Conservation (phyloP, 176 grass and related monocot species). For the Dendrocalamus sinicus region DNA sequence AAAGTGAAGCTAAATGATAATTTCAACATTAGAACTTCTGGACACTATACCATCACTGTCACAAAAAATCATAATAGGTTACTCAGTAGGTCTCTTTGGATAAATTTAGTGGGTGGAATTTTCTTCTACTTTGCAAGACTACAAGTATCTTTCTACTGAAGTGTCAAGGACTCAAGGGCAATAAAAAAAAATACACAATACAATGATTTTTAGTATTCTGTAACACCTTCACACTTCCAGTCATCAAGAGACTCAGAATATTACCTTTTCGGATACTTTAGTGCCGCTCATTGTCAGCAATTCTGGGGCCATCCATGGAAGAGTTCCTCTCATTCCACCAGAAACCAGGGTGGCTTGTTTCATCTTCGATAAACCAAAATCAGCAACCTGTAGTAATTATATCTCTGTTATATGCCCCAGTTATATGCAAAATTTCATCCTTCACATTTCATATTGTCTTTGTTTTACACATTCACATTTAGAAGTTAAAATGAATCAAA, state of each 20-base stretch:
- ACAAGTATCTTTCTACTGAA: not conserved
- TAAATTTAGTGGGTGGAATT: not conserved
- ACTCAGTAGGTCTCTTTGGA: not conserved
- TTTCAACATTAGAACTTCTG: not conserved
- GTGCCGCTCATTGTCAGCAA: slow-evolving; percentile 63
- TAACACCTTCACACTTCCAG: slow-evolving; percentile 1
- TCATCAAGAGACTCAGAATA: slow-evolving; percentile 24
- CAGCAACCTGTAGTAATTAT: slow-evolving; percentile 63
- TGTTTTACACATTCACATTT: slow-evolving; percentile 14
- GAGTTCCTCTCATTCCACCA: slow-evolving; percentile 96
- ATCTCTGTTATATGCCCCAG: slow-evolving; percentile 35
- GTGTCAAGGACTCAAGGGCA: not conserved
- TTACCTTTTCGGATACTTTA: slow-evolving; percentile 90
- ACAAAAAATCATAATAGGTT: not conserved
- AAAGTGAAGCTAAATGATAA: not conserved
- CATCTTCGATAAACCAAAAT: slow-evolving; percentile 98
- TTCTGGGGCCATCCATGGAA: slow-evolving; percentile 98
- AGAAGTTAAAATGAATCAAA: not conserved
- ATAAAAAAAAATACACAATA: slow-evolving; percentile 7
- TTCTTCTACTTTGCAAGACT: not conserved
- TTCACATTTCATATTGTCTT: not conserved
- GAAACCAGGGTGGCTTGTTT: slow-evolving; percentile 89
- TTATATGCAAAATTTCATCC: not conserved
- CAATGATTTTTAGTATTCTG: not conserved
- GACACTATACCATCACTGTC: not conserved